Conservation (phyloP, 192 early-diverging fungal species). For the Coemansia sp. region DNA sequence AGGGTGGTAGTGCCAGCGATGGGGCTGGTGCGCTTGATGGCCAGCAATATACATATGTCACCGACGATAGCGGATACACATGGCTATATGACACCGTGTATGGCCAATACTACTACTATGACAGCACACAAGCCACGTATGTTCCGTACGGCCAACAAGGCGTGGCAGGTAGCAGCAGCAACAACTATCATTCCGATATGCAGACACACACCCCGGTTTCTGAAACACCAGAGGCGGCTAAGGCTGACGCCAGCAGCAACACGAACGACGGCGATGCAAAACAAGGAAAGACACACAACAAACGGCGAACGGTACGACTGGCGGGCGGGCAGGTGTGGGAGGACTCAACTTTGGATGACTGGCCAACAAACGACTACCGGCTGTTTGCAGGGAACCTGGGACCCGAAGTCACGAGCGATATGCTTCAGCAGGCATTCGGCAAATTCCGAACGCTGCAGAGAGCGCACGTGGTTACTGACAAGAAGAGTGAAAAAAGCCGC, state of each 20-base stretch:
- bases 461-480: conserved; percentile 83
- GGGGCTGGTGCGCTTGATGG: background rate
- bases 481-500: conserved; percentile 78
- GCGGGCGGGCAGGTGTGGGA: conserved; percentile 96
- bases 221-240: background rate
- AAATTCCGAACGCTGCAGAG: conserved; percentile 85
- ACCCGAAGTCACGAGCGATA: conserved; percentile 86
- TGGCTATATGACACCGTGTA: conserved; percentile 41
- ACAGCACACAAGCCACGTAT: conserved; percentile 24
- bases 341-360: conserved; percentile 80
- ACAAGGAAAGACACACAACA: conserved; percentile 50
- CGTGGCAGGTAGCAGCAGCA: background rate
- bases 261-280: conserved; percentile 40
- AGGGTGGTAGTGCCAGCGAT: background rate
- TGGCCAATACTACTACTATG: conserved; percentile 55
- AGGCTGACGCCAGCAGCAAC: background rate
- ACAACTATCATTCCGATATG: conserved; percentile 8
- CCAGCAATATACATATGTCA: conserved; percentile 50
- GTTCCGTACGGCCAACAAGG: conserved; percentile 19
- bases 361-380: conserved; percentile 90
- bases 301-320: conserved; percentile 66
- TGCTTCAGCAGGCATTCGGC: conserved; percentile 74
- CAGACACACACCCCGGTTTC: background rate
- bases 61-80: conserved; percentile 42
- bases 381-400: conserved; percentile 94